These are phyloP conservation scores for Fusarium sp. DNA, from an alignment of 2,329 filamentous ascomycete species.

Conservation along the genomic window DNA sequence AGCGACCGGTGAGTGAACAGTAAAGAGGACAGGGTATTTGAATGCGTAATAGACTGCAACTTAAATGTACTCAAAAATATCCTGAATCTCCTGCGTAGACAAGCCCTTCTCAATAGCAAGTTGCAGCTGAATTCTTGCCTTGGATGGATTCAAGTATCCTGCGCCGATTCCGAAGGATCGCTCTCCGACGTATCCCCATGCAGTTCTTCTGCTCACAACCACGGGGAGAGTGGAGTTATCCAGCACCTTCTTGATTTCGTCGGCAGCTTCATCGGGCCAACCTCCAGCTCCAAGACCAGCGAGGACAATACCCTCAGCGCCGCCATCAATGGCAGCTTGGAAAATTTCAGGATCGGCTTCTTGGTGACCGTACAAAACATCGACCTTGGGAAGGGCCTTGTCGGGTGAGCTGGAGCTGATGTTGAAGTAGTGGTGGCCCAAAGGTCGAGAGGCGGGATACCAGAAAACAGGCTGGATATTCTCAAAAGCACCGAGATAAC, in stretches of 20 bases:
- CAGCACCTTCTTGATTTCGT: conserved; percentile 56
- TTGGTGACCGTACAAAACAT: conserved; percentile 66
- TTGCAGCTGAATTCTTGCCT: conserved; percentile 63
- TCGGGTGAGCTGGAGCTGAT: conserved; percentile 45
- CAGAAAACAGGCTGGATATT: conserved; percentile 69
- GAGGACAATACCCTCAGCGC: conserved; percentile 65
- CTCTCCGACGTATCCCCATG: conserved; percentile 61
- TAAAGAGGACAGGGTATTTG: no score
- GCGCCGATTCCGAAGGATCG: conserved; percentile 53
- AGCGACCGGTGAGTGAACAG: no score
- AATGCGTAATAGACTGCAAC: neutral
- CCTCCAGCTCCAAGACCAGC: conserved; percentile 66
- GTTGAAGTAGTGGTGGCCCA: conserved; percentile 58
- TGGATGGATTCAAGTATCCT: conserved; percentile 65
- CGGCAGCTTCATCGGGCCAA: conserved; percentile 52
- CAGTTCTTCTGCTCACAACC: conserved; percentile 61
- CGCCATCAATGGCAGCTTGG: conserved; percentile 57
- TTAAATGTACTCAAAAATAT: conserved; percentile 22
- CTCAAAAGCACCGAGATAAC: conserved; percentile 68
- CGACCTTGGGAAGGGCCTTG: conserved; percentile 61
- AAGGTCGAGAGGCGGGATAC: conserved; percentile 61
- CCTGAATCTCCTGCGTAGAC: conserved; percentile 26
- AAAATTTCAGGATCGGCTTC: conserved; percentile 60
- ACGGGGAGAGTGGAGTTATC: conserved; percentile 58
- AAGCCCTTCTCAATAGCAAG: conserved; percentile 47